These are phyloP conservation scores for Dichomitus squalens DNA, from an alignment of 1,284 basidiomycete species.

Conservation along the genomic window DNA sequence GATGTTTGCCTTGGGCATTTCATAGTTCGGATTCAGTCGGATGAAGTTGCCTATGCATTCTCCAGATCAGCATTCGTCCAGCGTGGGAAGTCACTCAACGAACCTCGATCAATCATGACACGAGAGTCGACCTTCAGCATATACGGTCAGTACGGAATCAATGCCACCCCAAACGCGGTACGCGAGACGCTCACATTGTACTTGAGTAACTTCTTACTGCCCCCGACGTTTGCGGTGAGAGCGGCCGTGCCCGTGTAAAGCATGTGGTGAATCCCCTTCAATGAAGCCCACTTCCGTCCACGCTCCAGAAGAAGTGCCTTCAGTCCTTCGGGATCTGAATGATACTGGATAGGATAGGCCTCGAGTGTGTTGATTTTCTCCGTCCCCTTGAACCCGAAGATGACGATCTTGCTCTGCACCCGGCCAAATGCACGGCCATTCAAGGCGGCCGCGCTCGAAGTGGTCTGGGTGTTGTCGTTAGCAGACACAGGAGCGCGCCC, in stretches of 20 bases:
- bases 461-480: not conserved
- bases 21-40: constrained; percentile 50
- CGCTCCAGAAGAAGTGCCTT: constrained; percentile 41
- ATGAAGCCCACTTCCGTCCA: constrained; percentile 52
- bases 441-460: not conserved
- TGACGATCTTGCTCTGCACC: constrained; percentile 41
- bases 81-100: not conserved
- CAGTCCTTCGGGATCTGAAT: constrained; percentile 41
- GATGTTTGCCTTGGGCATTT: constrained; percentile 38
- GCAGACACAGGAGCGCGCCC: not conserved
- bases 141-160: not conserved
- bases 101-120: constrained; percentile 57
- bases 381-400: constrained; percentile 48
- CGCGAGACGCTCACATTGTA: constrained; percentile 43
- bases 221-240: not conserved
- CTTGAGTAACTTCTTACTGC: constrained; percentile 37
- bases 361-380: constrained; percentile 50
- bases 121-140: constrained; percentile 33
- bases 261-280: constrained; percentile 56
- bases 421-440: constrained; percentile 35
- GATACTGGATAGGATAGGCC: constrained; percentile 53
- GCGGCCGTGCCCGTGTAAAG: constrained; percentile 55
- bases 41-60: constrained; percentile 44
- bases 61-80: constrained; percentile 23
- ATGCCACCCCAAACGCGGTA: not conserved